A percentile compares a stretch with the other conserved stretches of the same genome.
Conservation (phyloP, 192 early-diverging fungal genomes). For the Backusella psychrophila region DNA sequence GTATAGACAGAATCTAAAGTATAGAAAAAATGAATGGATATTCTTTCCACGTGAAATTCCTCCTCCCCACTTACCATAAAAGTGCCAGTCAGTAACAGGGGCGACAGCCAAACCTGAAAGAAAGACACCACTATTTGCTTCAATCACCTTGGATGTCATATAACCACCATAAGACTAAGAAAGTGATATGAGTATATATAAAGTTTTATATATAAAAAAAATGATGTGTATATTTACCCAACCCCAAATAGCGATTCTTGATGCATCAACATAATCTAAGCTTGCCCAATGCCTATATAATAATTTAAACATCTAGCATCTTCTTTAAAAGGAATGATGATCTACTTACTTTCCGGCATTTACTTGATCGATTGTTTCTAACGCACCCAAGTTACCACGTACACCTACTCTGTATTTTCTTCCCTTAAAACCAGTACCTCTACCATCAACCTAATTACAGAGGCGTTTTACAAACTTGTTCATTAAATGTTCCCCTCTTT, state of each 20-base stretch:
- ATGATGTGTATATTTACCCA: constrained; percentile 62
- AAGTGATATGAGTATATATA: background rate
- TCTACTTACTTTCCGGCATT: constrained; percentile 67
- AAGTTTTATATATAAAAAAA: background rate
- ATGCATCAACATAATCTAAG: constrained; percentile 76
- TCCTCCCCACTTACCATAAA: constrained; percentile 41
- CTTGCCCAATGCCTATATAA: constrained; percentile 46
- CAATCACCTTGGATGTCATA: constrained; percentile 82
- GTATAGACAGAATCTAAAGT: constrained; percentile 86
- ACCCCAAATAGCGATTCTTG: constrained; percentile 93
- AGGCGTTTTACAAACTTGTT: too few species aligned
- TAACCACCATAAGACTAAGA: constrained; percentile 89
- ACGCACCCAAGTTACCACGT: constrained; percentile 72
- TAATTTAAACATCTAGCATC: too few species aligned
- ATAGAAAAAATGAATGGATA: background rate
- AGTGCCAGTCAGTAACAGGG: constrained; percentile 92
- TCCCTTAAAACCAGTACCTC: constrained; percentile 89
- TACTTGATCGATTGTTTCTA: constrained; percentile 86
- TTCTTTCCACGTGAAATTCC: background rate
- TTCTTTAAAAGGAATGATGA: too few species aligned
- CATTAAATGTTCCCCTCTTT: too few species aligned
- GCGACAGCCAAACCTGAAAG: constrained; percentile 92
- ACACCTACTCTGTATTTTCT: constrained; percentile 77
- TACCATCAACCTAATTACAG: constrained; percentile 63
- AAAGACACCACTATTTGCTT: constrained; percentile 83